These are phyloP conservation scores for Colletotrichum tropicicola DNA, from an alignment of 2,329 filamentous ascomycete species.

Conservation along the genomic window DNA sequence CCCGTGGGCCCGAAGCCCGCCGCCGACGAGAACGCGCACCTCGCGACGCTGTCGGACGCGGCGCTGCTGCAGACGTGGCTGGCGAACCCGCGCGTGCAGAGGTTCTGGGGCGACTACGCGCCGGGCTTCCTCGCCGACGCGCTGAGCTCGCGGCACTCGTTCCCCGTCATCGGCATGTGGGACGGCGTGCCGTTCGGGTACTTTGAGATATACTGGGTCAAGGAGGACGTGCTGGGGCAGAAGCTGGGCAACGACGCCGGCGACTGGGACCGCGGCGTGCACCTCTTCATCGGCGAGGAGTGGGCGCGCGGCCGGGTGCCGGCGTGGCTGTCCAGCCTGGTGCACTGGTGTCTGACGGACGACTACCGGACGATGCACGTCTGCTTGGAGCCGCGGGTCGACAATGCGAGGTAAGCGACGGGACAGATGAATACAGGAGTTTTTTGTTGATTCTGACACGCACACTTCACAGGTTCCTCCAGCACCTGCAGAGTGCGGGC, in stretches of 20 bases:
- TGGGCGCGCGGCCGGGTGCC: slow-evolving; percentile 87
- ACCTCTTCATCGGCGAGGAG: slow-evolving; percentile 90
- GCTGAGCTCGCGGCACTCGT: slow-evolving; percentile 77
- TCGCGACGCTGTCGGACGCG: slow-evolving; percentile 59
- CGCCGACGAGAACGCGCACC: slow-evolving; percentile 48
- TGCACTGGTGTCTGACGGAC: slow-evolving; percentile 84
- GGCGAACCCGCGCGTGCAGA: slow-evolving; percentile 81
- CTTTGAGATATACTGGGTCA: slow-evolving; percentile 98
- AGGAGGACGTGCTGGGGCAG: slow-evolving; percentile 83
- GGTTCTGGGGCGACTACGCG: slow-evolving; percentile 82
- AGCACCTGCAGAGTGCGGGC: slow-evolving; percentile 76
- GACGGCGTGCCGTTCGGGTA: slow-evolving; percentile 96
- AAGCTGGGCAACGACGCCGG: slow-evolving; percentile 72
- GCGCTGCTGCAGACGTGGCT: slow-evolving; percentile 85
- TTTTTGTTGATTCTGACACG: background rate
- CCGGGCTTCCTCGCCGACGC: slow-evolving; percentile 72
- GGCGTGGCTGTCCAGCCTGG: slow-evolving; percentile 83
- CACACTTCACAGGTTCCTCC: slow-evolving; percentile 42
- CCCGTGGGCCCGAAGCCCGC: slow-evolving; percentile 56
- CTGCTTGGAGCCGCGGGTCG: slow-evolving; percentile 88
- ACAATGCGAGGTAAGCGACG: slow-evolving; percentile 82
- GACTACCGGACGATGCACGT: slow-evolving; percentile 86
- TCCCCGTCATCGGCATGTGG: slow-evolving; percentile 93
- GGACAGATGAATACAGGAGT: rapidly evolving
- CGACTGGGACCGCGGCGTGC: slow-evolving; percentile 89